Base-by-base conservation (phyloP, 345 rosid species). In the Aquilaria sinensis region DNA sequence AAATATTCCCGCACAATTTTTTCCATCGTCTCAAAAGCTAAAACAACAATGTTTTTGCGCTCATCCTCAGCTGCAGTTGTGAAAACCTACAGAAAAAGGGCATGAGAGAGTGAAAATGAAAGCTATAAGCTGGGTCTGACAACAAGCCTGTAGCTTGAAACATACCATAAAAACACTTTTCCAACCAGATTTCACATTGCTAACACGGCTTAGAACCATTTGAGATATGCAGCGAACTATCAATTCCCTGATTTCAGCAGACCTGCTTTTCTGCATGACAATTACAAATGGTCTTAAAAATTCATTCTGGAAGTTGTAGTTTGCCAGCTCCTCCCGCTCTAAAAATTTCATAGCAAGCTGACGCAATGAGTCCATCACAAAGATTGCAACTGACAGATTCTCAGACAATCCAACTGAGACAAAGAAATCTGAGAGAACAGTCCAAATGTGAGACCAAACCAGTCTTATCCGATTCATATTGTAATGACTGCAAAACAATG, bases 401-500 rank as follows among this genome's bases (percentile, higher is more conserved):
- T 89, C 96, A 10, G 96, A 89, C 82, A 92, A 77, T 67, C 97
- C 98, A 76, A 92, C 98, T 32, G 93, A 84, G 61, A 92, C 96
- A 80, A 92, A 89, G 75, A 92, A 92, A 66, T 87, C 93, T 31
- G 98, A 89, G 46, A 92, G 96, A 74, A 87, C 92, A 81, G 74
- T 85, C 98, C 98, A 92, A 75, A 89, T 89, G 67, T 90, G 89
- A 45, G 97, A 82, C 98, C 98, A 92, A 67, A 92, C 98, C 72
- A 92, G 77, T 85, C 97, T 84, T 83, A 92, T 92, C 71, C 93
- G 91, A 76, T 85, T 85, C 97, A 89, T 92, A 78, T 92, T 89
- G 77, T 87, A 92, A 80, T 92, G 98, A 84, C 98, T 89, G 96
- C 77, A 74, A 67, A 16, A 51, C 32, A 62, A 23, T 12, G 57